Evolutionary conservation across 2,329 filamentous ascomycete genomes (phyloP).

Genomic region (Exserohilum turcica): DNA sequence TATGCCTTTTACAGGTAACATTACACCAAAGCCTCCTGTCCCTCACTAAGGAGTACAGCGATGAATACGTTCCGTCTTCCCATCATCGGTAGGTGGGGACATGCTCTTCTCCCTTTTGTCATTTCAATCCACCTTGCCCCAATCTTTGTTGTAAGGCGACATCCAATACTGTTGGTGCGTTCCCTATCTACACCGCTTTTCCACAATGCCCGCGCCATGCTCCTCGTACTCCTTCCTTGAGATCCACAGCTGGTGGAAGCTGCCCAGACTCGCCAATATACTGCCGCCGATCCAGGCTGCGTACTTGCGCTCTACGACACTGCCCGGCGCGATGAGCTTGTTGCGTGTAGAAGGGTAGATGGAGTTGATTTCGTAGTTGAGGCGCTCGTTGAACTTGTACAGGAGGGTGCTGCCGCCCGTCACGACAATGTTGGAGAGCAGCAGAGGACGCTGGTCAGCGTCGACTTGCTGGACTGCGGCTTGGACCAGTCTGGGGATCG

Average conservation of each 20-base stretch:
- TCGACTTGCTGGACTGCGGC: conserved; percentile 79
- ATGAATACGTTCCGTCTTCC: conserved; percentile 1
- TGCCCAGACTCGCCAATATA: conserved; percentile 91
- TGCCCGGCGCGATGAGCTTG: conserved; percentile 83
- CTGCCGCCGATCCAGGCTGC: conserved; percentile 96
- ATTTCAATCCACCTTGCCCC: too few relatives aligned
- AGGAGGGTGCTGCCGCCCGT: conserved; percentile 87
- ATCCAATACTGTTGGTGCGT: background rate
- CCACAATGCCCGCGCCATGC: conserved; percentile 85
- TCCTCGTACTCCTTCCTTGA: conserved; percentile 97
- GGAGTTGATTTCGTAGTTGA: conserved; percentile 80
- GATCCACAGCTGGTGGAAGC: conserved; percentile 99
- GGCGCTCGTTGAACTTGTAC: conserved; percentile 87
- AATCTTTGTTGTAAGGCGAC: background rate
- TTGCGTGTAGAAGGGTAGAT: conserved; percentile 87
- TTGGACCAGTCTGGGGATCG: conserved; percentile 81
- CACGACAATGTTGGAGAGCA: conserved; percentile 89
- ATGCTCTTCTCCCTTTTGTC: background rate
- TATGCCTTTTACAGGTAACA: background rate
- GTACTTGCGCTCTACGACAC: conserved; percentile 87
- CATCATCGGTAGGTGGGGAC: background rate
- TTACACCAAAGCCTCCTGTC: background rate
- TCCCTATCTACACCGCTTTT: conserved; percentile 90
- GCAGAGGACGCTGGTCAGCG: conserved; percentile 80
- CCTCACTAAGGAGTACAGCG: background rate